A percentile compares a stretch with the other conserved stretches of the same genome.
phyloP scores from a whole-genome alignment of 768 basidiomycete species.

The Tremella fuciformis region DNA sequence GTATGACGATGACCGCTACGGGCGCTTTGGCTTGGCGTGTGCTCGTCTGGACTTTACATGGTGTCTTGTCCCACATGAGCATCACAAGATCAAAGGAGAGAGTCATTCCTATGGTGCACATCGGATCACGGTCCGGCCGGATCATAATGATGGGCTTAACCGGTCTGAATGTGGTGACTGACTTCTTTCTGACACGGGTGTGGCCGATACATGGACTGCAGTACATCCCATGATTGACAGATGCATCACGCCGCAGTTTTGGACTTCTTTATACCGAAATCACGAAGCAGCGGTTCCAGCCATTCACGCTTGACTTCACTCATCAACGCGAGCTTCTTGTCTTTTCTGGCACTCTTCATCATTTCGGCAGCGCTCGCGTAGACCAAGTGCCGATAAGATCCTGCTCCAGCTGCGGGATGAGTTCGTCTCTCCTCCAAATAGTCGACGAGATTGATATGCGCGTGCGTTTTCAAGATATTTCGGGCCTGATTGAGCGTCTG shows the following conservation, averaged over 20 bases:
- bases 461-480: constrained; percentile 25
- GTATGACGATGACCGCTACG: no score
- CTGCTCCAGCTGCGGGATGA: constrained; percentile 1
- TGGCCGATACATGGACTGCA: no score
- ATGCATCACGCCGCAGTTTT: neutral
- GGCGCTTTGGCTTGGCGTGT: no score
- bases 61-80: no score
- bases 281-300: constrained; percentile 40
- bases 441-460: constrained; percentile 42
- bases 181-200: no score
- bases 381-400: constrained; percentile 20
- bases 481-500: constrained; percentile 30
- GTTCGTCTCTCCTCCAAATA: constrained; percentile 32
- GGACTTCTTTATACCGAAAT: constrained; percentile 29
- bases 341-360: constrained; percentile 26
- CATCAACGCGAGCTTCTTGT: constrained; percentile 22
- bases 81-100: no score
- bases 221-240: no score
- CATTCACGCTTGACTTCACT: constrained; percentile 33
- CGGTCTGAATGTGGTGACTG: no score
- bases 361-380: constrained; percentile 20
- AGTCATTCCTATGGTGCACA: no score
- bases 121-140: no score
- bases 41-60: no score
- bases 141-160: no score